phyloP scores from a whole-genome alignment of 495 filamentous ascomycete genomes.

The Barbatosphaeria neglecta region DNA sequence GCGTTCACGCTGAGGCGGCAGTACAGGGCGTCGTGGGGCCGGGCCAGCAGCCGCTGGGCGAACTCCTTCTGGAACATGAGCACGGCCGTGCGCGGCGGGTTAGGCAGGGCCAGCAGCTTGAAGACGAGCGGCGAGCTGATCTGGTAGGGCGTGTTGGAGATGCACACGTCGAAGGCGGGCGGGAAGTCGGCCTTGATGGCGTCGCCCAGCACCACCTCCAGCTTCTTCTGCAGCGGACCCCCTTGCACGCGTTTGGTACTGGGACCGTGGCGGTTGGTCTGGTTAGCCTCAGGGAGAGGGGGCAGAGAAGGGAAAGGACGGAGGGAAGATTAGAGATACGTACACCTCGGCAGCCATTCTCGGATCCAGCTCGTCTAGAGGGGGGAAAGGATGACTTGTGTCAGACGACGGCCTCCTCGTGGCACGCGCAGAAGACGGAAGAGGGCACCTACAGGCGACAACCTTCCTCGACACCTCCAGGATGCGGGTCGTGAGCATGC shows the following conservation, averaged over 20 bases:
- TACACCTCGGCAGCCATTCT: constrained; percentile 89
- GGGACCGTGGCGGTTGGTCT: too few relatives aligned
- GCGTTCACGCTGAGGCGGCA: constrained; percentile 79
- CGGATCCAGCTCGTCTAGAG: constrained; percentile 74
- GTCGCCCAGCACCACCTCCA: constrained; percentile 82
- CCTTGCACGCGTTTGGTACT: constrained; percentile 81
- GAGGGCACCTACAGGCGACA: constrained; percentile 41
- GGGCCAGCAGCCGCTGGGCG: constrained; percentile 38
- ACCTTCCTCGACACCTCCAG: constrained; percentile 77
- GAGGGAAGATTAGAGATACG: too few relatives aligned
- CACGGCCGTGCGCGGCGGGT: constrained; percentile 54
- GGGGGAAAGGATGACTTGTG: too few relatives aligned
- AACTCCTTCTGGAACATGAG: constrained; percentile 26
- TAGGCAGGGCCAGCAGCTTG: constrained; percentile 68
- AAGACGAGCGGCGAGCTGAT: constrained; percentile 87
- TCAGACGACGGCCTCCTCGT: not conserved
- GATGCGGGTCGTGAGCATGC: constrained; percentile 81
- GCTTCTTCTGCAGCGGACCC: constrained; percentile 62
- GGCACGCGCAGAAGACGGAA: not conserved
- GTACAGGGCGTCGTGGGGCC: constrained; percentile 73
- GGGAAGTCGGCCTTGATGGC: constrained; percentile 79
- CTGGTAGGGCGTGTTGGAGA: constrained; percentile 88
- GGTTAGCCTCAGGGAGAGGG: not conserved
- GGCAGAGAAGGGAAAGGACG: not conserved
- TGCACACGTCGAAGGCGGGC: constrained; percentile 77